A percentile compares a stretch with the other conserved stretches of the same genome.
phyloP scores from a whole-genome alignment of 805 yeast species.

The Ogataea philodendri region DNA sequence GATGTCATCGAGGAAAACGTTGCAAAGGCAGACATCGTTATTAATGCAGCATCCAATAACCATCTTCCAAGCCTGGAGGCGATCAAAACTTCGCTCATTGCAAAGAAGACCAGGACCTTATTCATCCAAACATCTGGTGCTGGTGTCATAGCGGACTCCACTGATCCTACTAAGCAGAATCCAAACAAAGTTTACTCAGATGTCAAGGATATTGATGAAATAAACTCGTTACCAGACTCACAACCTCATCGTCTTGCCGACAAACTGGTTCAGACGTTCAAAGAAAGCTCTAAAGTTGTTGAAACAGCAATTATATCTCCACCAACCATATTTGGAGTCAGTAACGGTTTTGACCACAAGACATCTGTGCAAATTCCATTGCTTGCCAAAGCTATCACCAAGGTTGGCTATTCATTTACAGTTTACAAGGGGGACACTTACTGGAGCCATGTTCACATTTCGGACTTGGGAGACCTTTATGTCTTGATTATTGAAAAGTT shows the following conservation, averaged over 20 bases:
- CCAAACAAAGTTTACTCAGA: conserved; percentile 40
- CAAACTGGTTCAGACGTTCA: conserved; percentile 29
- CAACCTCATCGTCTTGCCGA: conserved; percentile 39
- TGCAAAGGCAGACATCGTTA: conserved; percentile 1
- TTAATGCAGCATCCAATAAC: conserved; percentile 11
- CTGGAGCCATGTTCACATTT: conserved; percentile 39
- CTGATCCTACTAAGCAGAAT: conserved; percentile 47
- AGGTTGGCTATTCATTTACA: conserved; percentile 26
- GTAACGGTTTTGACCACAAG: conserved; percentile 33
- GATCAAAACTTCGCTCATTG: conserved; percentile 3
- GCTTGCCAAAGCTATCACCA: conserved; percentile 22
- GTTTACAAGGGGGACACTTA: conserved; percentile 34
- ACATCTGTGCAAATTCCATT: conserved; percentile 35
- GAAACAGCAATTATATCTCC: conserved; percentile 36
- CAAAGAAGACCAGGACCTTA: conserved; percentile 26
- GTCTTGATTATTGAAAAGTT: conserved; percentile 27
- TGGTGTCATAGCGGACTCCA: conserved; percentile 42
- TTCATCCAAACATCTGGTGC: conserved; percentile 40
- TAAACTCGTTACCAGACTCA: conserved; percentile 26
- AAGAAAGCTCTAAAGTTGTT: conserved; percentile 31
- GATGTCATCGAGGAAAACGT: conserved; percentile 1
- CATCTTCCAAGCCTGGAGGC: conserved; percentile 13
- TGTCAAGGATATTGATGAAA: conserved; percentile 34
- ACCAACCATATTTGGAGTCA: conserved; percentile 36
- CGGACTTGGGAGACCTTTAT: conserved; percentile 36